Conservation (phyloP, 2,329 filamentous ascomycete species). For the Verticillium nonalfalfae region DNA sequence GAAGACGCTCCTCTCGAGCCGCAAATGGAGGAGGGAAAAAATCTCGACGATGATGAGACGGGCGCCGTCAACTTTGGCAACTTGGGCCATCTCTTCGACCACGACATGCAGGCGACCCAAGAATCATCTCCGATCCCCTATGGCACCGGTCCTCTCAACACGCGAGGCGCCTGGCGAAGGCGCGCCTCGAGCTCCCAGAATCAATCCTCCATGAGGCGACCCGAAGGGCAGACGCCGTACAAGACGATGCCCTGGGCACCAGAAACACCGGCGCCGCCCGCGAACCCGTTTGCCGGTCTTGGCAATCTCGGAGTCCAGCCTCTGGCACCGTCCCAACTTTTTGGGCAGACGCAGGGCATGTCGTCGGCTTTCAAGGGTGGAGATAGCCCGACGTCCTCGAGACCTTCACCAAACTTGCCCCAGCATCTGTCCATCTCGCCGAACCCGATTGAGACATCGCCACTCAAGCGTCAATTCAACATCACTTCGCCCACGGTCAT, state of each 20-base stretch:
- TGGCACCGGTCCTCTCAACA: slow-evolving; percentile 27
- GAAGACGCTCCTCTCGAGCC: neutral
- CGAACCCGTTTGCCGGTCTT: slow-evolving; percentile 39
- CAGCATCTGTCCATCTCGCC: slow-evolving; percentile 39
- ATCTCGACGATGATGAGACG: slow-evolving; percentile 40
- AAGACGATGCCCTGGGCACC: slow-evolving; percentile 20
- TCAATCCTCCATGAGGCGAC: slow-evolving; percentile 15
- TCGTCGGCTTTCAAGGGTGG: slow-evolving; percentile 42
- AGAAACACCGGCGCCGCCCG: slow-evolving; percentile 42
- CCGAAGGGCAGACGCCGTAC: slow-evolving; percentile 19
- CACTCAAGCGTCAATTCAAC: slow-evolving; percentile 41
- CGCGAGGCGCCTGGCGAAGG: slow-evolving; percentile 30
- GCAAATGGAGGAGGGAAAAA: slow-evolving; percentile 15
- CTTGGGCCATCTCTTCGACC: slow-evolving; percentile 24
- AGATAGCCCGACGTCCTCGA: slow-evolving; percentile 49
- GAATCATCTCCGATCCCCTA: slow-evolving; percentile 22
- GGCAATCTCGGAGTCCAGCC: slow-evolving; percentile 23
- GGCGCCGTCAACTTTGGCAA: slow-evolving; percentile 41
- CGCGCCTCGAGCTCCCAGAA: slow-evolving; percentile 25
- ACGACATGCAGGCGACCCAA: slow-evolving; percentile 34
- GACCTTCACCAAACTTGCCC: slow-evolving; percentile 39
- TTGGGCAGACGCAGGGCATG: slow-evolving; percentile 42
- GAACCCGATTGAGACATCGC: slow-evolving; percentile 38
- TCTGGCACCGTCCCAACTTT: slow-evolving; percentile 42
- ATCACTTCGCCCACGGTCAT: slow-evolving; percentile 36